phyloP scores from a whole-genome alignment of 805 yeast species.

The Hanseniaspora taiwanica region DNA sequence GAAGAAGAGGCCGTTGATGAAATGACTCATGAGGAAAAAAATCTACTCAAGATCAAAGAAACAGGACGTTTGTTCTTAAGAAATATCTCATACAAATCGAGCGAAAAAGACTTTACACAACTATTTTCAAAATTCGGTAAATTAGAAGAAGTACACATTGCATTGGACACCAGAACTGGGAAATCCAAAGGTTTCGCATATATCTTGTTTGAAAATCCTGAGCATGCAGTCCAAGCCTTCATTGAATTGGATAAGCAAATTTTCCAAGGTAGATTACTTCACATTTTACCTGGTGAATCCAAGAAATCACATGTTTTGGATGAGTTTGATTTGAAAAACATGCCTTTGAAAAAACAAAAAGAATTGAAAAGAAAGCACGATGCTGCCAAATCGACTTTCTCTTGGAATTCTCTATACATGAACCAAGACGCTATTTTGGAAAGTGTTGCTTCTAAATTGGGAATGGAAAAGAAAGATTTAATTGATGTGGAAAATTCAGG shows the following conservation, averaged over 20 bases:
- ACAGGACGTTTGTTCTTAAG: conserved; percentile 82
- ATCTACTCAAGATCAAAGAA: conserved; percentile 37
- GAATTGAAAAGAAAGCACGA: conserved; percentile 73
- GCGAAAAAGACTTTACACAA: conserved; percentile 61
- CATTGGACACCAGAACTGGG: conserved; percentile 81
- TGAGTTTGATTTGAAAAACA: conserved; percentile 79
- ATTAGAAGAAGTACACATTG: conserved; percentile 81
- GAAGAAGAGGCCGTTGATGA: conserved; percentile 14
- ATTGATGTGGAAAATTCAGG: conserved; percentile 77
- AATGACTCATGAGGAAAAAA: conserved; percentile 32
- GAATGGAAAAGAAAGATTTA: conserved; percentile 68
- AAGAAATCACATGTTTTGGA: conserved; percentile 75
- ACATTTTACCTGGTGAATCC: conserved; percentile 73
- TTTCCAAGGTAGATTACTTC: conserved; percentile 88
- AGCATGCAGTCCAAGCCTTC: conserved; percentile 68
- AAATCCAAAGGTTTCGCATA: conserved; percentile 89
- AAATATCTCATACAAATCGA: conserved; percentile 67
- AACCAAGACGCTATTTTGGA: conserved; percentile 86
- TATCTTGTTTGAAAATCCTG: conserved; percentile 51
- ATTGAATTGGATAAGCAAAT: conserved; percentile 67
- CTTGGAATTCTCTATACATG: conserved; percentile 91
- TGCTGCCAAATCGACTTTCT: conserved; percentile 76
- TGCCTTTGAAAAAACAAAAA: conserved; percentile 85
- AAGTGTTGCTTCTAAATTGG: conserved; percentile 74
- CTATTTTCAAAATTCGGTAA: conserved; percentile 59